These are phyloP conservation scores for Nemania serpens DNA, from an alignment of 2,329 filamentous ascomycete genomes.

Conservation along the genomic window DNA sequence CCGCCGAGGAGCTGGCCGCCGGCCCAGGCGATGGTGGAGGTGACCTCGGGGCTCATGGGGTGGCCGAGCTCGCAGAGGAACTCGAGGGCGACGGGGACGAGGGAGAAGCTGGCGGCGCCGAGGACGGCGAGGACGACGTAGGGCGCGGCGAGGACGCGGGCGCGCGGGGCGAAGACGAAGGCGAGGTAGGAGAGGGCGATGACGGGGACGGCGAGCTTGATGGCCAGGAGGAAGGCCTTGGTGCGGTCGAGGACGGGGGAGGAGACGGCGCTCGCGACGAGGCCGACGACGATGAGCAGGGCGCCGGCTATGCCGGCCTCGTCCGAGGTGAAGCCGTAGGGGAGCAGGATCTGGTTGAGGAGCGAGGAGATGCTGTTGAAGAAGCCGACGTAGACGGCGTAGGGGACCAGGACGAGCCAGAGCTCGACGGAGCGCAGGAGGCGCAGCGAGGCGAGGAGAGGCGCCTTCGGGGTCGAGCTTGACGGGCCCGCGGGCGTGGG, in stretches of 20 bases:
- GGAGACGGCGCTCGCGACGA: conserved; percentile 74
- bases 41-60: conserved; percentile 84
- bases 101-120: conserved; percentile 77
- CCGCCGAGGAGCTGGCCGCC: conserved; percentile 85
- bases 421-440: conserved; percentile 72
- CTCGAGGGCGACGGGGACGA: conserved; percentile 86
- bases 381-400: conserved; percentile 81
- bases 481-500: conserved; percentile 78
- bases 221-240: conserved; percentile 74
- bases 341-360: conserved; percentile 85
- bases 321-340: conserved; percentile 82
- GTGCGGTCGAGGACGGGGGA: conserved; percentile 85
- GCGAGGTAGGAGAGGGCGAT: conserved; percentile 74
- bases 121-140: conserved; percentile 77
- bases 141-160: conserved; percentile 63
- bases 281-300: conserved; percentile 84
- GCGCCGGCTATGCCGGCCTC: conserved; percentile 90
- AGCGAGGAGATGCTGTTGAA: conserved; percentile 92
- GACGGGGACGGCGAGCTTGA: conserved; percentile 76
- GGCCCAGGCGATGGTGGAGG: conserved; percentile 81
- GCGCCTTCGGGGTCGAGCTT: conserved; percentile 61
- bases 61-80: conserved; percentile 86
- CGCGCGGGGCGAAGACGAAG: conserved; percentile 78
- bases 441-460: conserved; percentile 57
- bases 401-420: conserved; percentile 82